Evolutionary conservation across 2,329 filamentous ascomycete species (phyloP).

Genomic region (Aureobasidium leucospermi): DNA sequence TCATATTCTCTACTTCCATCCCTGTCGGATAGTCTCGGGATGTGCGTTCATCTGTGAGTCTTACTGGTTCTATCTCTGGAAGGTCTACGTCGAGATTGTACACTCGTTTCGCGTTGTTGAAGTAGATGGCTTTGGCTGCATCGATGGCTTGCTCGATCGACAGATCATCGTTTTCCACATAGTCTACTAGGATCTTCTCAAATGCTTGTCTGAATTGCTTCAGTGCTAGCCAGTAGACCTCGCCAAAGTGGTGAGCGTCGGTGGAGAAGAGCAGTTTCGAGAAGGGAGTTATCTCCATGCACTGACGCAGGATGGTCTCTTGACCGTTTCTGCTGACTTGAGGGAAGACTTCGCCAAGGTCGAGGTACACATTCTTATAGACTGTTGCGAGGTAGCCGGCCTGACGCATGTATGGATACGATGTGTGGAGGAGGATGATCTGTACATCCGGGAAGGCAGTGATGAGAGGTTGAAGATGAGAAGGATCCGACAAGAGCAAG

Average conservation of each 20-base stretch:
- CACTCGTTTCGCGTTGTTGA: conserved; percentile 68
- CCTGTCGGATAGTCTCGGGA: neutral
- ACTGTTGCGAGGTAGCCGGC: conserved; percentile 70
- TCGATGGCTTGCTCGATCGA: conserved; percentile 54
- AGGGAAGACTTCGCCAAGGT: conserved; percentile 77
- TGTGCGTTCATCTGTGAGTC: neutral
- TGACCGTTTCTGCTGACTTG: conserved; percentile 71
- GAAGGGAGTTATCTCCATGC: conserved; percentile 66
- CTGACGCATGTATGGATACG: conserved; percentile 74
- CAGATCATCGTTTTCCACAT: conserved; percentile 57
- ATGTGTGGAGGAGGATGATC: conserved; percentile 71
- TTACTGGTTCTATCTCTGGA: conserved; percentile 25
- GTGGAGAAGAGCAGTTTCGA: conserved; percentile 75
- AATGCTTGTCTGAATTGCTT: conserved; percentile 65
- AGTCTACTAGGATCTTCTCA: conserved; percentile 59
- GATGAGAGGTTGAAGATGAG: conserved; percentile 68
- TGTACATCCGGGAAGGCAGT: conserved; percentile 60
- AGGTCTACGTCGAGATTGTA: conserved; percentile 50
- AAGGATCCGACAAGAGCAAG: conserved; percentile 62
- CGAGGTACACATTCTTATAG: conserved; percentile 73
- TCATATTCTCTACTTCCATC: neutral
- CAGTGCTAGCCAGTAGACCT: conserved; percentile 68
- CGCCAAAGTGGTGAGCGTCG: conserved; percentile 71
- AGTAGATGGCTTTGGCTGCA: conserved; percentile 61
- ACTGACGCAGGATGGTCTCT: conserved; percentile 60